A percentile compares a stretch with the other conserved stretches of the same genome.
Conservation (phyloP, 2,329 filamentous ascomycete species). For the Penicillium paneum region DNA sequence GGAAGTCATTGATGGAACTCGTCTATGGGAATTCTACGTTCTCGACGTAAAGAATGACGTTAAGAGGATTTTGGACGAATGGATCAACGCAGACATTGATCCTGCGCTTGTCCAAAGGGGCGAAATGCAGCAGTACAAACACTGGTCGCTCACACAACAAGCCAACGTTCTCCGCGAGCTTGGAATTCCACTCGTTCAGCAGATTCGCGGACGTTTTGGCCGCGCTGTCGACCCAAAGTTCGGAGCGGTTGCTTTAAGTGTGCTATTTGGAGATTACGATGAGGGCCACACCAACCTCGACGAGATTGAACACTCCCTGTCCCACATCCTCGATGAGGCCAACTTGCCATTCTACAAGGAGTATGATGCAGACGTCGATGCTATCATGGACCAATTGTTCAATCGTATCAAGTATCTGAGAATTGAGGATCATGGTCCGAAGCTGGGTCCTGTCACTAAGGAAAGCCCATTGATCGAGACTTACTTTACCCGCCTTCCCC, state of each 20-base stretch:
- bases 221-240: conserved; percentile 67
- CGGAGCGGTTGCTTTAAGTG: conserved; percentile 65
- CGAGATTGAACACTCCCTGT: conserved; percentile 53
- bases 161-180: conserved; percentile 62
- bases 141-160: conserved; percentile 57
- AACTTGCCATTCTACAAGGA: conserved; percentile 90
- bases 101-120: conserved; percentile 11
- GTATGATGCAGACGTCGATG: conserved; percentile 77
- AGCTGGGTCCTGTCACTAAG: conserved; percentile 72
- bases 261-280: conserved; percentile 65
- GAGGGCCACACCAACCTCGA: conserved; percentile 43
- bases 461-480: conserved; percentile 82
- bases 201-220: conserved; percentile 75
- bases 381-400: conserved; percentile 85
- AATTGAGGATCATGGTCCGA: conserved; percentile 87
- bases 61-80: conserved; percentile 66
- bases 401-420: conserved; percentile 94
- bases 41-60: conserved; percentile 73
- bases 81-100: conserved; percentile 51
- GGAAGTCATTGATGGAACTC: conserved; percentile 71
- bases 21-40: conserved; percentile 91
- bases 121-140: conserved; percentile 50
- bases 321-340: conserved; percentile 70
- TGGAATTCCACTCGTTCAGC: conserved; percentile 67
- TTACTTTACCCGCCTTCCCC: conserved; percentile 87